Evolutionary conservation across 2,329 filamentous ascomycete species (phyloP).

Genomic region (Alternaria sp.): DNA sequence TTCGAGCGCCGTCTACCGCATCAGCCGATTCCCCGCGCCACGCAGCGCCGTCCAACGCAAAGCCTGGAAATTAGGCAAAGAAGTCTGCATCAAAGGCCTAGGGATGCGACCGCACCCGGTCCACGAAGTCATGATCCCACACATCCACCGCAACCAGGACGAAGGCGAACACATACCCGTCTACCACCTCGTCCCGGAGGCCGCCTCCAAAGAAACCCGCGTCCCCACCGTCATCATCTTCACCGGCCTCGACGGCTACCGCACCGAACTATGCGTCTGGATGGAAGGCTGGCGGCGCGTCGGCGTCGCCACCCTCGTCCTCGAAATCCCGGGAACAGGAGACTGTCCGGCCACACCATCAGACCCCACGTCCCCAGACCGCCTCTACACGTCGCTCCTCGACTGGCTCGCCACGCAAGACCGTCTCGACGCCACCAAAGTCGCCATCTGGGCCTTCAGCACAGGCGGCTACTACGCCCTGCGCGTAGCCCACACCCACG

Average conservation of each 20-base stretch:
- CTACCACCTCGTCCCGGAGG: constrained; percentile 69
- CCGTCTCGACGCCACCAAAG: constrained; percentile 58
- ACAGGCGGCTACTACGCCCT: constrained; percentile 69
- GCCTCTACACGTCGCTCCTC: constrained; percentile 63
- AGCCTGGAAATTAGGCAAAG: constrained; percentile 73
- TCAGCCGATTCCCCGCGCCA: constrained; percentile 72
- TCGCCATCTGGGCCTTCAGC: constrained; percentile 65
- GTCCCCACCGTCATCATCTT: constrained; percentile 65
- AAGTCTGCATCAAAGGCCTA: constrained; percentile 66
- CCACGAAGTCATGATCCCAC: constrained; percentile 68
- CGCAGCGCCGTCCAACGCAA: constrained; percentile 62
- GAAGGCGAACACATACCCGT: constrained; percentile 68
- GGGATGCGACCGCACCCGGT: constrained; percentile 62
- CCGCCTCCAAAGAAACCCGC: constrained; percentile 54
- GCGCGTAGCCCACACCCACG: constrained; percentile 65
- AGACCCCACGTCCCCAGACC: constrained; percentile 61
- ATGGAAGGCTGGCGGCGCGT: constrained; percentile 60
- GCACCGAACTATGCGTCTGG: constrained; percentile 64
- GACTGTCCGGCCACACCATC: constrained; percentile 61
- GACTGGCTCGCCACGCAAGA: constrained; percentile 62
- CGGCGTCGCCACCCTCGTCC: constrained; percentile 60
- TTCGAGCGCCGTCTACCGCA: constrained; percentile 69
- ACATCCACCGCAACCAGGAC: constrained; percentile 58
- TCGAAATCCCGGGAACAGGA: constrained; percentile 67
- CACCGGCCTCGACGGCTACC: constrained; percentile 67